Evolutionary conservation across 2,329 filamentous ascomycete species (phyloP), one percentile per base, ranked within the genome.

Genomic region (Penicillium sp.): DNA sequence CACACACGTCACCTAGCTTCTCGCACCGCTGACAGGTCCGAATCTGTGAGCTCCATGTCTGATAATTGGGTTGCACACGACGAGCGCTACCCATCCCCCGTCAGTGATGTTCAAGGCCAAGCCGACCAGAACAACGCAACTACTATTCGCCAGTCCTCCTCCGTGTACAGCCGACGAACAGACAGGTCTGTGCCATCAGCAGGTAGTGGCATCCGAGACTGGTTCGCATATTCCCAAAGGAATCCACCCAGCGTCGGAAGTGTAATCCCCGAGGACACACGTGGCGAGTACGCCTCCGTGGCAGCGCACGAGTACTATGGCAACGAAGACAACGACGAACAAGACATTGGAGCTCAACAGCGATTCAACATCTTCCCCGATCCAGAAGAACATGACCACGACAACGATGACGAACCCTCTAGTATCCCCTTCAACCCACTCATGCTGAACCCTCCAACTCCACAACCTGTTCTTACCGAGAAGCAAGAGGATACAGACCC

Each of bases 381-480:
- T 48, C 67, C 72, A 16, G 68, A 69, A 31, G 64, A 71, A 27
- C 64, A 72, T 33, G 68, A 67, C 19, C 60, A 67, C 14, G 61
- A 67, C 35, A 57, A 62, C 2, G 62, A 69, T n/a, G 62, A 66
- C 27, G 62, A 64, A 6, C 52, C 43, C n/a, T 44, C 58, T 16
- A 50, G 65, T 3, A 59, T 72, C 31, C 67, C 62, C 7, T 65
- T 75, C n/a, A 77, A 79, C 42, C 79, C 79, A 3, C 67, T 81
- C 19, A 72, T 71, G 57, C 75, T 81, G 69, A 80, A 81, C 51
- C 78, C 78, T 23, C 77, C 78, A 21, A 78, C 76, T 7, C 78
- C 78, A 2, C 71, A 71, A 43, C 73, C 74, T 9, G 53, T 61
- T 29, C 49, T 66, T 19, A 61, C 66, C 1, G 62, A 70, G 11